Conservation (phyloP, 306 rosid species). For the Hylodesmum podocarpum region DNA sequence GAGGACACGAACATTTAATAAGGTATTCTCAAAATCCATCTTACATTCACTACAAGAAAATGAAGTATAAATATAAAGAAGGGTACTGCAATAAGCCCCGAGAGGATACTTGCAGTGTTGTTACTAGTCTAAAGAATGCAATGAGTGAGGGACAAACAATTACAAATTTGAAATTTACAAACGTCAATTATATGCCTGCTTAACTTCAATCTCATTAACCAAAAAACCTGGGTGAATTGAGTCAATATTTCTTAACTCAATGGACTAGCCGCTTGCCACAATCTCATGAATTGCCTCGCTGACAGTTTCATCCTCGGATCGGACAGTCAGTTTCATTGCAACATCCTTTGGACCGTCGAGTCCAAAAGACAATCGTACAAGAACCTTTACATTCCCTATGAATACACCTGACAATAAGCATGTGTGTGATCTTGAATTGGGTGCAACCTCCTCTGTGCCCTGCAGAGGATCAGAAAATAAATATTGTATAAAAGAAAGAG, state of each 20-base stretch:
- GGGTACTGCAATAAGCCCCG: slow-evolving; percentile 4
- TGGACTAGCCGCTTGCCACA: slow-evolving; percentile 84
- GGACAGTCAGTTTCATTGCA: slow-evolving; percentile 86
- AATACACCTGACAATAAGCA: slow-evolving; percentile 82
- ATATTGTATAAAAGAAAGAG: not conserved
- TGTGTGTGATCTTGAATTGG: slow-evolving; percentile 90
- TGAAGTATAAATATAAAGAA: slow-evolving; percentile 22
- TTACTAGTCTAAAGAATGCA: slow-evolving; percentile 31
- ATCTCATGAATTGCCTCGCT: slow-evolving; percentile 89
- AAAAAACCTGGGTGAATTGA: slow-evolving; percentile 15
- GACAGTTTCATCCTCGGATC: slow-evolving; percentile 76
- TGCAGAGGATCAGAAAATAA: slow-evolving; percentile 39
- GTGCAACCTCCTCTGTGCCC: slow-evolving; percentile 89
- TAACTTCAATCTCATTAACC: slow-evolving; percentile 40
- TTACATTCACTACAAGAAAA: slow-evolving; percentile 34
- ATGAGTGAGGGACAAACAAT: slow-evolving; percentile 14
- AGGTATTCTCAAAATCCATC: slow-evolving; percentile 47
- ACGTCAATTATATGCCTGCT: slow-evolving; percentile 38
- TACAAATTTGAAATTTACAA: slow-evolving; percentile 42
- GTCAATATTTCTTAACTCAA: slow-evolving; percentile 33
- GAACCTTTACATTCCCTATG: slow-evolving; percentile 81
- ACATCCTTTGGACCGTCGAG: slow-evolving; percentile 90
- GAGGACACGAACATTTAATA: slow-evolving; percentile 11
- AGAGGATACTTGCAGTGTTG: slow-evolving; percentile 8
- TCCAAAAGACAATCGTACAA: slow-evolving; percentile 82